A percentile compares a stretch with the other conserved stretches of the same genome.
phyloP scores from a whole-genome alignment of 2,329 filamentous ascomycete species.

The Trichoderma sp. region DNA sequence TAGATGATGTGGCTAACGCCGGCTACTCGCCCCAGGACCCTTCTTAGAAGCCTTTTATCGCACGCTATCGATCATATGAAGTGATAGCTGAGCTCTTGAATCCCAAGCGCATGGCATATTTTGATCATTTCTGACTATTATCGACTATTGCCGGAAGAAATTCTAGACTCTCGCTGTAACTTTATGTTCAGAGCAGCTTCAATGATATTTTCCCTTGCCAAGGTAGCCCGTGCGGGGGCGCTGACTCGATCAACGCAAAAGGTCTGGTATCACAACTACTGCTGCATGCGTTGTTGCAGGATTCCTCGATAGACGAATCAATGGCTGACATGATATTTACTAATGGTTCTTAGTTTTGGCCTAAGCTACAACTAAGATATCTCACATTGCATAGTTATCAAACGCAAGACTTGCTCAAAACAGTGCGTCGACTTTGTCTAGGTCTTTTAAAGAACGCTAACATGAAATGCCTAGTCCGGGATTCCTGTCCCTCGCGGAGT shows the following conservation, averaged over 20 bases:
- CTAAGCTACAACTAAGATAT: conserved; percentile 13
- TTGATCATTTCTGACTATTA: background rate
- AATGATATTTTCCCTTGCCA: conserved; percentile 1
- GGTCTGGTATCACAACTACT: background rate
- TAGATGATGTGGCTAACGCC: background rate
- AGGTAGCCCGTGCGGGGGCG: conserved; percentile 6
- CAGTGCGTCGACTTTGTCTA: conserved; percentile 30
- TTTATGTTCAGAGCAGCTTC: background rate
- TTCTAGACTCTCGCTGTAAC: background rate
- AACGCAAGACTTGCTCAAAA: conserved; percentile 36
- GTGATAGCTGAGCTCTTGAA: background rate
- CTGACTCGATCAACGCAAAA: conserved; percentile 7
- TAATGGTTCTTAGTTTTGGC: conserved; percentile 1
- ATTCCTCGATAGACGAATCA: background rate
- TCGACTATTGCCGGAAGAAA: background rate
- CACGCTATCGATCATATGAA: background rate
- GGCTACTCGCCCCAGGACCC: background rate
- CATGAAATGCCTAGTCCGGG: conserved; percentile 33
- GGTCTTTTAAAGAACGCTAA: background rate
- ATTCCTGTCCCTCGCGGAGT: conserved; percentile 35
- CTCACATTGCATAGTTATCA: conserved; percentile 39
- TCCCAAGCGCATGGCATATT: background rate
- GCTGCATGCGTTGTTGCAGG: background rate
- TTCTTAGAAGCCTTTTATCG: background rate
- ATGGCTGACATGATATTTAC: background rate